A percentile compares a stretch with the other conserved stretches of the same genome.
These are phyloP conservation scores for Thelonectria rubi DNA, from an alignment of 2,329 filamentous ascomycete genomes.

Conservation along the genomic window DNA sequence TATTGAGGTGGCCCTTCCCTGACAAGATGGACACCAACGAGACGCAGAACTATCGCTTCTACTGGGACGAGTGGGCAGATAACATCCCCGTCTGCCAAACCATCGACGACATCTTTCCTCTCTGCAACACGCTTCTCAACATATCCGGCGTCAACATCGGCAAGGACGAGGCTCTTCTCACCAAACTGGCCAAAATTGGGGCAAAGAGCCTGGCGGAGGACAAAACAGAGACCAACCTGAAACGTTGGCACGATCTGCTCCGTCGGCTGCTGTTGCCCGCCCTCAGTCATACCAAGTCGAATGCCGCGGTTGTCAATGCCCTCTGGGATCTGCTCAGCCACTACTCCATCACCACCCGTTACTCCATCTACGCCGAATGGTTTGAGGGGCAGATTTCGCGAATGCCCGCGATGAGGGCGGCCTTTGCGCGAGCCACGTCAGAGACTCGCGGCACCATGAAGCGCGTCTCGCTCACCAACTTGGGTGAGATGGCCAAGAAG, in stretches of 20 bases:
- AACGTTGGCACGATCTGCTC: slow-evolving; percentile 86
- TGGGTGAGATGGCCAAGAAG: slow-evolving; percentile 83
- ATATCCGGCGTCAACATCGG: slow-evolving; percentile 90
- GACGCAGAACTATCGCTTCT: slow-evolving; percentile 86
- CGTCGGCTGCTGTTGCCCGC: slow-evolving; percentile 87
- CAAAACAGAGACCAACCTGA: slow-evolving; percentile 71
- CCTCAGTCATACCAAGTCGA: slow-evolving; percentile 84
- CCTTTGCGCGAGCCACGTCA: slow-evolving; percentile 78
- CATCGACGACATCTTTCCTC: slow-evolving; percentile 88
- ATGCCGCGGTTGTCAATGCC: slow-evolving; percentile 84
- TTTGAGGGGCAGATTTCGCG: slow-evolving; percentile 81
- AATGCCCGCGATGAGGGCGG: slow-evolving; percentile 77
- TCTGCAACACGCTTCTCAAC: slow-evolving; percentile 86
- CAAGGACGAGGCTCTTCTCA: slow-evolving; percentile 78
- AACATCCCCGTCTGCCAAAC: slow-evolving; percentile 91
- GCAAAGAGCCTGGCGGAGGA: slow-evolving; percentile 77
- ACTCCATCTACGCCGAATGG: slow-evolving; percentile 94
- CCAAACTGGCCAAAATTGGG: slow-evolving; percentile 88
- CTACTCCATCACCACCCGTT: slow-evolving; percentile 80
- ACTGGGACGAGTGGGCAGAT: slow-evolving; percentile 97
- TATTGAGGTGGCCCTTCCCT: slow-evolving; percentile 83
- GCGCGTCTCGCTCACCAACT: slow-evolving; percentile 86
- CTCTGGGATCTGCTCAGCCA: slow-evolving; percentile 84
- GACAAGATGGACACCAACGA: slow-evolving; percentile 81
- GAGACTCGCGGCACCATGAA: slow-evolving; percentile 90